Percentiles rank a stretch among this genome's conserved stretches.
Evolutionary conservation across 306 rosid genomes (phyloP).

Genomic region (Purshia tridentata): DNA sequence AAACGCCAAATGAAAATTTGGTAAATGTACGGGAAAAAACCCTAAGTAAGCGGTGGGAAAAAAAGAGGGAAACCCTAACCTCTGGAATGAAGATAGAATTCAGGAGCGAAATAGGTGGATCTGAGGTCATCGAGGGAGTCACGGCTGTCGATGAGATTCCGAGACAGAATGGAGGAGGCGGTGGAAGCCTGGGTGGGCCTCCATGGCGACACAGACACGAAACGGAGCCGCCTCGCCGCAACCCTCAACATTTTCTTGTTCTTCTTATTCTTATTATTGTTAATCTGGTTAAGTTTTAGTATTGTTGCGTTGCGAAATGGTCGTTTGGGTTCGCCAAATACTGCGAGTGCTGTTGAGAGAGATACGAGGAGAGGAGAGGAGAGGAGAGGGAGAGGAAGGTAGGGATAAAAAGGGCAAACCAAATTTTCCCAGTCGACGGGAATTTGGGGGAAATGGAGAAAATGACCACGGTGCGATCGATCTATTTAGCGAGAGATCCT

Average conservation of each 20-base stretch:
- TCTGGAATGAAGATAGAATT: slow-evolving; percentile 27
- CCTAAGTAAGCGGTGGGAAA: background rate
- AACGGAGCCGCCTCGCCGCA: slow-evolving; percentile 47
- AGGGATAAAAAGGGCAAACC: slow-evolving; percentile 1
- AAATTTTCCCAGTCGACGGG: background rate
- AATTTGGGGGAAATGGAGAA: background rate
- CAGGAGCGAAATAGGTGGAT: slow-evolving; percentile 24
- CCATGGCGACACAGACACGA: slow-evolving; percentile 34
- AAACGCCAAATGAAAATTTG: background rate
- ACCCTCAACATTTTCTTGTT: slow-evolving; percentile 42
- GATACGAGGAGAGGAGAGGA: background rate
- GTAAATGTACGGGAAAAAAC: background rate
- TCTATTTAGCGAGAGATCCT: background rate
- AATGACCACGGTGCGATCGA: background rate
- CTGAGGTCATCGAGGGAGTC: slow-evolving; percentile 33
- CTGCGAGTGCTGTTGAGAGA: background rate
- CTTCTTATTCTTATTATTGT: background rate
- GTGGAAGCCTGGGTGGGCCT: slow-evolving; percentile 28
- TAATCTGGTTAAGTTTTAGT: background rate
- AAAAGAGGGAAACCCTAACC: slow-evolving; percentile 23
- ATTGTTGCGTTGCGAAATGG: slow-evolving; percentile 3
- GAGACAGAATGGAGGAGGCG: slow-evolving; percentile 33
- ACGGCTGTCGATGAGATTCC: slow-evolving; percentile 16
- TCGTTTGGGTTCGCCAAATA: background rate
- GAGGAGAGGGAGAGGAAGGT: too few relatives aligned